These are phyloP conservation scores for Petrea volubilis DNA, from an alignment of 257 asterid species.

Conservation along the genomic window DNA sequence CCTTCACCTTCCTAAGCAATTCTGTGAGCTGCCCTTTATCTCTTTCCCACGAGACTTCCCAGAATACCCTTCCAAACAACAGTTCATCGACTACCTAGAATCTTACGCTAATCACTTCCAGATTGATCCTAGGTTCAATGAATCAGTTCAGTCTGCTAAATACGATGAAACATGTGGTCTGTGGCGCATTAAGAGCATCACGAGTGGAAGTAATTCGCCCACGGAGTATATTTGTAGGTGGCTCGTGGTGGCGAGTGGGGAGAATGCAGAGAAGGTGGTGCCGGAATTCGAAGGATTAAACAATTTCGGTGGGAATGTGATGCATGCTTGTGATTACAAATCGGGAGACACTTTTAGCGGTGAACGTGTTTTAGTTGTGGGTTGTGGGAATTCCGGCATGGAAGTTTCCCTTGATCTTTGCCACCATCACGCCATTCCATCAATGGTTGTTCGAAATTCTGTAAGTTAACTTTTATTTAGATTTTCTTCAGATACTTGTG, in stretches of 20 bases:
- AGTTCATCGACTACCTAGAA: slow-evolving; percentile 74
- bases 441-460: slow-evolving; percentile 78
- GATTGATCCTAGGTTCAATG: slow-evolving; percentile 69
- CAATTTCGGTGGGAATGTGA: slow-evolving; percentile 53
- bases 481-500: neutral
- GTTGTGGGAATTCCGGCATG: slow-evolving; percentile 97
- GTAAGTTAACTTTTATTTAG: slow-evolving; percentile 38
- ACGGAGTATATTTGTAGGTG: slow-evolving; percentile 76
- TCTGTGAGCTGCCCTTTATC: slow-evolving; percentile 72
- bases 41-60: slow-evolving; percentile 77
- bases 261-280: slow-evolving; percentile 77
- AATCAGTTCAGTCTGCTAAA: slow-evolving; percentile 58
- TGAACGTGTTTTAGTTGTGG: slow-evolving; percentile 72
- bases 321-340: slow-evolving; percentile 87
- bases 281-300: slow-evolving; percentile 68
- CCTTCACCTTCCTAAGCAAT: slow-evolving; percentile 85
- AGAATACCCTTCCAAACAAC: slow-evolving; percentile 67
- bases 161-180: slow-evolving; percentile 70
- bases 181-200: slow-evolving; percentile 63
- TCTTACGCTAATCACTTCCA: slow-evolving; percentile 55
- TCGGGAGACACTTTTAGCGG: slow-evolving; percentile 65
- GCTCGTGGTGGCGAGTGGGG: slow-evolving; percentile 93
- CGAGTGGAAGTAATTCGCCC: slow-evolving; percentile 14
- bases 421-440: slow-evolving; percentile 65
- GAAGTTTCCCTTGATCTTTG: slow-evolving; percentile 90